Conservation (phyloP, 176 grass and related monocot species). For the Saccharum spontaneum region DNA sequence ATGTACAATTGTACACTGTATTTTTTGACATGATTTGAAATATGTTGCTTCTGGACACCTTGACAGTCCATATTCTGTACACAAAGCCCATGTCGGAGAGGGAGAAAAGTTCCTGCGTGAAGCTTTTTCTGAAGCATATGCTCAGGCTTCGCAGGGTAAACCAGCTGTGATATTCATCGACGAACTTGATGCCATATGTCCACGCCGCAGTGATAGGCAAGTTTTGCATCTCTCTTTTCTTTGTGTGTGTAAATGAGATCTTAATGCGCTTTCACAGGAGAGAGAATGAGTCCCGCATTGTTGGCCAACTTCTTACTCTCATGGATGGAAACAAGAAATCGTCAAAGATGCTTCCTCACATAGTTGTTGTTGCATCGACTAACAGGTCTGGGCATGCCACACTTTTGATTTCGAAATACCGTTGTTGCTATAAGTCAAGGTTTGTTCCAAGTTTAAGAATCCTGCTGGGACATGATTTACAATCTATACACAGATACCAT, state of each 20-base stretch:
- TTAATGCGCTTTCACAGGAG: constrained; percentile 49
- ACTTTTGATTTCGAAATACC: neutral
- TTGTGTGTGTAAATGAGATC: neutral
- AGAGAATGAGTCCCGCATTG: constrained; percentile 74
- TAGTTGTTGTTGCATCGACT: constrained; percentile 85
- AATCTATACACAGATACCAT: neutral
- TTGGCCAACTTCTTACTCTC: constrained; percentile 84
- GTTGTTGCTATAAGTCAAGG: neutral
- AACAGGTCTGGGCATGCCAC: constrained; percentile 63
- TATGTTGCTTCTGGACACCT: neutral
- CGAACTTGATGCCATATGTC: constrained; percentile 92
- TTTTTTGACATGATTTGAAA: neutral
- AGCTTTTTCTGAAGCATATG: constrained; percentile 74
- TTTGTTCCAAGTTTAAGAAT: neutral
- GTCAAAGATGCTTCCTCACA: constrained; percentile 55
- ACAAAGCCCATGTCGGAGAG: constrained; percentile 83
- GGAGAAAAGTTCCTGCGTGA: constrained; percentile 78
- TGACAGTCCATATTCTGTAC: constrained; percentile 66
- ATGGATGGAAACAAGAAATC: constrained; percentile 90
- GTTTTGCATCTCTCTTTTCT: neutral
- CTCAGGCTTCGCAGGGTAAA: constrained; percentile 60
- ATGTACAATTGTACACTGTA: neutral
- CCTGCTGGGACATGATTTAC: neutral
- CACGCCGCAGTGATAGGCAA: constrained; percentile 61
- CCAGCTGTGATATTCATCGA: constrained; percentile 88